Conservation (phyloP, 371 early-diverging fungal genomes). For the Mortierella sp. region DNA sequence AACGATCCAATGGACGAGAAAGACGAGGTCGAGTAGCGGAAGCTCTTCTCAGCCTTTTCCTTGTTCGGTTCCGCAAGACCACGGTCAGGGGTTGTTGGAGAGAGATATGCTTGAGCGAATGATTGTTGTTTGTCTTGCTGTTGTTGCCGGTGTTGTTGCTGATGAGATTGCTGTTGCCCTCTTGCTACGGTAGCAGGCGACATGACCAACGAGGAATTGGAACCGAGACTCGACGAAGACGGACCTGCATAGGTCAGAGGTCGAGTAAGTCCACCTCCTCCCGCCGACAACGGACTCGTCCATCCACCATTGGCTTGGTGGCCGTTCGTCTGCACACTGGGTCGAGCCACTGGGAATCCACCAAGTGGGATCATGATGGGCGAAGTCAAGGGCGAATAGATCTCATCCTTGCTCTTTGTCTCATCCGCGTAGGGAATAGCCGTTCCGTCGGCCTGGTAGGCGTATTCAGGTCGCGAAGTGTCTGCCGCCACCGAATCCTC, state of each 20-base stretch:
- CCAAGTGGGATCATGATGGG: slow-evolving; percentile 51
- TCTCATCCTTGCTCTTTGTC: slow-evolving; percentile 48
- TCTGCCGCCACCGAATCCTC: not conserved
- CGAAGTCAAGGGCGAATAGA: slow-evolving; percentile 49
- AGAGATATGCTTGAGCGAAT: slow-evolving; percentile 3
- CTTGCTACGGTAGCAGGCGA: slow-evolving; percentile 18
- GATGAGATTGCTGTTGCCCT: not conserved
- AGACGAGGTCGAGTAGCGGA: slow-evolving; percentile 39
- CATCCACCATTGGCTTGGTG: slow-evolving; percentile 20
- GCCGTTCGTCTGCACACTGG: slow-evolving; percentile 10
- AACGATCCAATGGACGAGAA: slow-evolving; percentile 47
- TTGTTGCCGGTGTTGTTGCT: slow-evolving; percentile 5
- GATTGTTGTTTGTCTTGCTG: slow-evolving; percentile 11
- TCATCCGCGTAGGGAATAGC: slow-evolving; percentile 48
- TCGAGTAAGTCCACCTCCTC: slow-evolving; percentile 28
- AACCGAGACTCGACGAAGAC: slow-evolving; percentile 15
- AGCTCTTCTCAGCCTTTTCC: slow-evolving; percentile 26
- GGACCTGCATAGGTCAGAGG: slow-evolving; percentile 45
- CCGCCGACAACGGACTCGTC: slow-evolving; percentile 27
- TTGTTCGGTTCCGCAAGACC: slow-evolving; percentile 11
- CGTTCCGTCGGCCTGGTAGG: slow-evolving; percentile 20
- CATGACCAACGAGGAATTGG: slow-evolving; percentile 29
- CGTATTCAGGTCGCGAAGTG: not conserved
- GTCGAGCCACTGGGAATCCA: slow-evolving; percentile 28
- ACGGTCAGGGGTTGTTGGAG: not conserved